Evolutionary conservation across 441 rosid genomes (phyloP).

Genomic region (Raphanus hybrid): DNA sequence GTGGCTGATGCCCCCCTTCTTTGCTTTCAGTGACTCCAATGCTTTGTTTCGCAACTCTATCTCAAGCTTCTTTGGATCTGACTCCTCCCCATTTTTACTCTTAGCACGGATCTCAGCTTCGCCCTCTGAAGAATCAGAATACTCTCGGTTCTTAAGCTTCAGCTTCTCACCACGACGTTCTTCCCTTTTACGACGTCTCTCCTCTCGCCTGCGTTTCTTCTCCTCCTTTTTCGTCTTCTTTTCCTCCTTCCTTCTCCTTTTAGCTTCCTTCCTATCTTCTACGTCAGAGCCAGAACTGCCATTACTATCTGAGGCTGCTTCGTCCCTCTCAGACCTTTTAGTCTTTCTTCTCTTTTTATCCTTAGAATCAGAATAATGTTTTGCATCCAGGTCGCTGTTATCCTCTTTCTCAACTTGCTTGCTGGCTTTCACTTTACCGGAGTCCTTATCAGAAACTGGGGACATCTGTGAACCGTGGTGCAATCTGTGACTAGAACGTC

Average conservation of each 20-base stretch:
- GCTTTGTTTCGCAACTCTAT: slow-evolving; percentile 95
- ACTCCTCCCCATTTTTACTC: slow-evolving; percentile 52
- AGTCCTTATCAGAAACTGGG: slow-evolving; percentile 47
- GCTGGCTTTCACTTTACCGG: slow-evolving; percentile 45
- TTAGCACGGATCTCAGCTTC: slow-evolving; percentile 50
- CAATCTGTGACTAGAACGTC: slow-evolving; percentile 38
- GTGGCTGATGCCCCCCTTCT: slow-evolving; percentile 80
- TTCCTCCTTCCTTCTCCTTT: slow-evolving; percentile 89
- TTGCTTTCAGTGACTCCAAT: slow-evolving; percentile 91
- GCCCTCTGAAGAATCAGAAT: slow-evolving; percentile 60
- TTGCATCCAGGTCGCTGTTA: slow-evolving; percentile 48
- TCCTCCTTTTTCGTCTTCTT: slow-evolving; percentile 86
- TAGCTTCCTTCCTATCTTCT: slow-evolving; percentile 82
- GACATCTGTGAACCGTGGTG: slow-evolving; percentile 51
- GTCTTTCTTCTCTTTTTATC: slow-evolving; percentile 66
- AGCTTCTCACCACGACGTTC: slow-evolving; percentile 76
- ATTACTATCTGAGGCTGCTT: slow-evolving; percentile 62
- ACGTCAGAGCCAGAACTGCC: slow-evolving; percentile 66
- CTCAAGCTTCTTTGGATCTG: slow-evolving; percentile 88
- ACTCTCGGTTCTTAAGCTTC: slow-evolving; percentile 56
- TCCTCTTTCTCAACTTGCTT: slow-evolving; percentile 52
- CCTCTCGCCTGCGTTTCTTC: slow-evolving; percentile 78
- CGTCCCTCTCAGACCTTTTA: slow-evolving; percentile 65
- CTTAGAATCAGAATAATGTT: slow-evolving; percentile 53
- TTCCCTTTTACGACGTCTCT: slow-evolving; percentile 76